Conservation (phyloP, 768 basidiomycete genomes). For the Termitomyces sp. region DNA sequence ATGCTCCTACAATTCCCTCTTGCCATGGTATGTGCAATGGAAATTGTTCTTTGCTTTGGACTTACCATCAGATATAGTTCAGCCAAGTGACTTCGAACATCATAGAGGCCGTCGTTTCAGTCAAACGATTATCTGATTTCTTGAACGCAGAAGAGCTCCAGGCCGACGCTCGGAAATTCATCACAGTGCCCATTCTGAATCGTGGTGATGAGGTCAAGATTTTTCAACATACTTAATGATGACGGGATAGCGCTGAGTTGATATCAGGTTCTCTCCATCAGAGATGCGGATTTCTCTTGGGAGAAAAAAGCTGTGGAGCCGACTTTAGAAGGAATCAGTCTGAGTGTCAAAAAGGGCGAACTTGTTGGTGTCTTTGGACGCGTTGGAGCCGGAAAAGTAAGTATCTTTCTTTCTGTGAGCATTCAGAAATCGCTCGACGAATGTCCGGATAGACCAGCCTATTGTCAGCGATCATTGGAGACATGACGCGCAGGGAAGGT, state of each 20-base stretch:
- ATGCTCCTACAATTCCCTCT: slow-evolving; percentile 85
- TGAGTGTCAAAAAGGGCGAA: slow-evolving; percentile 78
- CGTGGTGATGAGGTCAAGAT: slow-evolving; percentile 54
- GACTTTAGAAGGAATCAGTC: slow-evolving; percentile 71
- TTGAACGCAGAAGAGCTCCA: slow-evolving; percentile 79
- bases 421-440: not conserved
- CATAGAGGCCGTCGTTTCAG: slow-evolving; percentile 83
- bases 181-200: slow-evolving; percentile 34
- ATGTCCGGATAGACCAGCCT: slow-evolving; percentile 53
- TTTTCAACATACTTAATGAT: not conserved
- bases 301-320: slow-evolving; percentile 46
- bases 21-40: slow-evolving; percentile 53
- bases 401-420: not conserved
- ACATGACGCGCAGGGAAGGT: slow-evolving; percentile 78
- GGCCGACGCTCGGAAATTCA: slow-evolving; percentile 59
- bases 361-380: slow-evolving; percentile 81
- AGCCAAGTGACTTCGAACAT: slow-evolving; percentile 72
- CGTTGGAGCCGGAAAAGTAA: slow-evolving; percentile 87
- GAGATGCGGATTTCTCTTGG: slow-evolving; percentile 83
- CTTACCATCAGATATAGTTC: slow-evolving; percentile 36
- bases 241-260: not conserved
- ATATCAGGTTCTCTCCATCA: slow-evolving; percentile 57
- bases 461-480: slow-evolving; percentile 77
- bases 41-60: not conserved
- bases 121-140: slow-evolving; percentile 73